phyloP scores from a whole-genome alignment of 129 eudicot species.

The Glebionis coronaria region DNA sequence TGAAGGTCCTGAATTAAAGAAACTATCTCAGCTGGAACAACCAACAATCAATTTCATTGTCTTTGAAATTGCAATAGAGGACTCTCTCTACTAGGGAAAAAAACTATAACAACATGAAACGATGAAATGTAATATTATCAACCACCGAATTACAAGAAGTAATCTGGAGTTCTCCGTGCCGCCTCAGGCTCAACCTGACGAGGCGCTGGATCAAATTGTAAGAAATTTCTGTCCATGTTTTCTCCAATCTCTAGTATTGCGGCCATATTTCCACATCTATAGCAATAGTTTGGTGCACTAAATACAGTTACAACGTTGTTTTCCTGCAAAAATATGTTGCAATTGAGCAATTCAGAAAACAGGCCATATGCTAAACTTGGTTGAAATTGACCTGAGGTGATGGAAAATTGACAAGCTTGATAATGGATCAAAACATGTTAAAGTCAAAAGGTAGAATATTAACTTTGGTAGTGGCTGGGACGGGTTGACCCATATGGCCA shows the following conservation, averaged over 20 bases:
- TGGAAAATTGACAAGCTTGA: not conserved
- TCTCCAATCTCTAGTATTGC: slow-evolving; percentile 50
- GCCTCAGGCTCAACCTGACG: slow-evolving; percentile 44
- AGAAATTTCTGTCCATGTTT: slow-evolving; percentile 56
- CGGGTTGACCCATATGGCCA: no score
- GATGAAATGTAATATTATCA: slow-evolving; percentile 13
- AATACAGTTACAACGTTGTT: slow-evolving; percentile 43
- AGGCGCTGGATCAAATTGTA: slow-evolving; percentile 67
- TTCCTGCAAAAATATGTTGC: slow-evolving; percentile 17
- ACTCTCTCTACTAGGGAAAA: slow-evolving; percentile 1
- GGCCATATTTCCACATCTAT: slow-evolving; percentile 50
- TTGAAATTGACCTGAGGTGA: not conserved
- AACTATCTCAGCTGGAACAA: slow-evolving; percentile 8
- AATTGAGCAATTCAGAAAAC: not conserved
- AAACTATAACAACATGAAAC: slow-evolving; percentile 31
- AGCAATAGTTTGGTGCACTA: slow-evolving; percentile 51
- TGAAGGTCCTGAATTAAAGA: not conserved
- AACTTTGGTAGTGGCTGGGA: no score
- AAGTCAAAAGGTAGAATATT: no score
- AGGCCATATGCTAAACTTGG: not conserved
- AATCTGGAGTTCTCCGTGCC: slow-evolving; percentile 52
- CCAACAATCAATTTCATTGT: slow-evolving; percentile 16
- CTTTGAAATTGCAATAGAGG: slow-evolving; percentile 8
- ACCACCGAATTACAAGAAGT: slow-evolving; percentile 40
- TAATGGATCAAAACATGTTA: not conserved